Conservation (phyloP, 176 grass and related monocot genomes). For the Carex kokanica region DNA sequence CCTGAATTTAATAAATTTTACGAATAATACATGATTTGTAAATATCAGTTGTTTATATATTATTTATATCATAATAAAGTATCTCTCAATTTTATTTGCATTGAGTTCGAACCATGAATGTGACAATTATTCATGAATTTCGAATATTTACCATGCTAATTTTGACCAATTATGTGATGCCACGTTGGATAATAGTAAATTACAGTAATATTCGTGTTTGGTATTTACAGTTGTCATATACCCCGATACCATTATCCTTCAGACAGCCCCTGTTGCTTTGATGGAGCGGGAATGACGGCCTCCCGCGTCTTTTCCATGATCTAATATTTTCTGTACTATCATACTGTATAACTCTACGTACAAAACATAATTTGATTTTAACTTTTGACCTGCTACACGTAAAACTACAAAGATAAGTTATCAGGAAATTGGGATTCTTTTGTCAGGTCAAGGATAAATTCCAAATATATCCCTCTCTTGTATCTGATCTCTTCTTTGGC, state of each 20-base stretch:
- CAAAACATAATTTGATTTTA: background rate
- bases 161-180: background rate
- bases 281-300: constrained; percentile 34
- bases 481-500: background rate
- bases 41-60: background rate
- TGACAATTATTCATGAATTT: background rate
- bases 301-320: constrained; percentile 6
- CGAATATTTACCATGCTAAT: background rate
- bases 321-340: background rate
- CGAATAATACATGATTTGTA: background rate
- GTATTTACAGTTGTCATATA: background rate
- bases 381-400: background rate
- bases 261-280: constrained; percentile 20
- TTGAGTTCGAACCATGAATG: background rate
- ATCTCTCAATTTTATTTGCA: background rate
- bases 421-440: background rate
- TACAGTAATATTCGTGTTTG: constrained; percentile 1
- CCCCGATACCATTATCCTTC: background rate
- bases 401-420: background rate
- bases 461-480: background rate
- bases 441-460: background rate
- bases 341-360: background rate
- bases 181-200: background rate
- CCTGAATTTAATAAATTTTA: background rate
- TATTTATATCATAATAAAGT: background rate